Percentiles rank a stretch among this genome's conserved stretches.
Evolutionary conservation across 768 basidiomycete species (phyloP).

Genomic region (Lentinula guzmanii): DNA sequence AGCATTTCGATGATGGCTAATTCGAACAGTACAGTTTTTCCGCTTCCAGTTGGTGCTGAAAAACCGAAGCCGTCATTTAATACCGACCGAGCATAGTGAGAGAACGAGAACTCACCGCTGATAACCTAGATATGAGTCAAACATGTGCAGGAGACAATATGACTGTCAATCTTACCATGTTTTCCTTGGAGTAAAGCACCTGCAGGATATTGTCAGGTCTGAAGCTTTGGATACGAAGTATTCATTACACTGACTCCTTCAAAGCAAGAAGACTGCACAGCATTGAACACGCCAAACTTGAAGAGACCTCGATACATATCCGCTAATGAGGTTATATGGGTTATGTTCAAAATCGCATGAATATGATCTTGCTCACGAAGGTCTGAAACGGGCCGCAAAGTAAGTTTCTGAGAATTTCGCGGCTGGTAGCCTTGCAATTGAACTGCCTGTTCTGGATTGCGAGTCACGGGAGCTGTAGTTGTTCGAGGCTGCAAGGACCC

Average conservation of each 20-base stretch:
- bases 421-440: conserved; percentile 1
- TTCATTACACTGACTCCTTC: conserved; percentile 46
- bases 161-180: conserved; percentile 43
- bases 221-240: not conserved
- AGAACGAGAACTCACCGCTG: conserved; percentile 41
- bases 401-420: conserved; percentile 38
- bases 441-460: not conserved
- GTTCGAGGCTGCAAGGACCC: not conserved
- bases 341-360: conserved; percentile 1
- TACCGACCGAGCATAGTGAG: not conserved
- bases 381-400: conserved; percentile 64
- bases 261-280: conserved; percentile 82
- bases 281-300: conserved; percentile 89
- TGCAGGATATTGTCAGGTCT: conserved; percentile 17
- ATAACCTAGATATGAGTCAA: conserved; percentile 46
- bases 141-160: conserved; percentile 6
- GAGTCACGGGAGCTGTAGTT: not conserved
- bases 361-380: conserved; percentile 44
- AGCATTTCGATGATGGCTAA: conserved; percentile 79
- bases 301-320: conserved; percentile 77
- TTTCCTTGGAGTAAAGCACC: conserved; percentile 56
- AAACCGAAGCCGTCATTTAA: not conserved
- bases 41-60: conserved; percentile 90
- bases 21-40: conserved; percentile 95
- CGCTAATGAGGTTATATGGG: conserved; percentile 39